Evolutionary conservation across 805 yeast species (phyloP), one percentile per base, ranked within the genome.

Genomic region (Wickerhamomyces strasburgensis): DNA sequence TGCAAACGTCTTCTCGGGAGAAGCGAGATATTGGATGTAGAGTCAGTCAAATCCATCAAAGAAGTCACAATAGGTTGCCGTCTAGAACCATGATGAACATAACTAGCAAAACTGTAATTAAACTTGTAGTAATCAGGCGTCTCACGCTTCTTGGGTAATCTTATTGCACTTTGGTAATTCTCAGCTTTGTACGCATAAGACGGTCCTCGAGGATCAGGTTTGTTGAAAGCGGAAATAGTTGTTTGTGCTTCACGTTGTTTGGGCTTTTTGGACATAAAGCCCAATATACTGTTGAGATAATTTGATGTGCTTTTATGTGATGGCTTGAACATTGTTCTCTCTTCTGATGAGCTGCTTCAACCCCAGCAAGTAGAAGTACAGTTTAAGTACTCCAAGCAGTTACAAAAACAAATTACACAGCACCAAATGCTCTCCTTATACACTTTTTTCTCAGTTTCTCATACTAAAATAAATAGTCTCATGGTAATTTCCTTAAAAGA

Each of bases 1-100:
- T 67, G 69, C 1, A 76, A 70, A 37, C 78, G 49, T 51, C 78
- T 57, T 43, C 69, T 59, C 3, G 78, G 79, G 30, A 73, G 58
- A 14, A 70, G 46, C 21, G 70, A 65, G 26, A 71, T 54, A 10
- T 43, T 46, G 36, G 61, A 67, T 0, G 75, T 55, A 0, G 72
- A 68, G 37, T 71, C 78, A 16, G 73, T 66, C 40, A 73, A 56
- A 43, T 73, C 80, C 39, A 73, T 64, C 18, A 73, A 51, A 2
- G 78, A 72, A 39, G 64, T 69, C 24, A 73, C 65, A 26, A 62
- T 56, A 0, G 78, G 72, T 14, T 45, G 44, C 3, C 62, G 44
- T 9, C 49, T 45, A 6, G 52, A 44, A 7, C 73, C 69, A 52
- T 73, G 78, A 50, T 69, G 72, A 5, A 70, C 75, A 43, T 62